phyloP scores from a whole-genome alignment of 2,329 filamentous ascomycete genomes.

The Myotisia sp. region DNA sequence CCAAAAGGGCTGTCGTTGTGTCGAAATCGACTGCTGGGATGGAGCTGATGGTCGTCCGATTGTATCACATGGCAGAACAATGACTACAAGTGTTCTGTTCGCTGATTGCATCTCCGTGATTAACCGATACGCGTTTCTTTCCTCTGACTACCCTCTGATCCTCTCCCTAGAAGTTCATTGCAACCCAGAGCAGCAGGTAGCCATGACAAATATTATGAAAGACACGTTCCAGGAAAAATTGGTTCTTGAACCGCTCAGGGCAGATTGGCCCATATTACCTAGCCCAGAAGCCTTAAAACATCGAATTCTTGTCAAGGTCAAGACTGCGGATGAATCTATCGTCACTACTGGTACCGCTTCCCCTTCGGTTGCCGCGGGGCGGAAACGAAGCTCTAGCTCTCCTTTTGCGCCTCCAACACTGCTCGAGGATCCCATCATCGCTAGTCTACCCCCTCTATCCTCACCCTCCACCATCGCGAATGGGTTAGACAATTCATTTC shows the following conservation, averaged over 20 bases:
- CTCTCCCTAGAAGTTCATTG: conserved; percentile 95
- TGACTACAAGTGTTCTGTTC: conserved; percentile 81
- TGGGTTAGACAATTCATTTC: conserved; percentile 31
- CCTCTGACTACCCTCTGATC: conserved; percentile 77
- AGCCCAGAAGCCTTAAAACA: conserved; percentile 73
- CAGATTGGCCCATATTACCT: conserved; percentile 55
- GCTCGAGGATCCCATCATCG: conserved; percentile 41
- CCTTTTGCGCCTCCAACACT: conserved; percentile 52
- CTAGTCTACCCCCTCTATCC: conserved; percentile 38
- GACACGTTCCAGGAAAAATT: conserved; percentile 69
- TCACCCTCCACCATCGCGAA: conserved; percentile 39
- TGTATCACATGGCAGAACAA: conserved; percentile 78
- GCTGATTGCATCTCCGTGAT: conserved; percentile 84
- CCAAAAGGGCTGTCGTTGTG: conserved; percentile 77
- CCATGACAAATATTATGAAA: conserved; percentile 83
- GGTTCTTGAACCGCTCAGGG: conserved; percentile 59
- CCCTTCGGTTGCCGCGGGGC: conserved; percentile 34
- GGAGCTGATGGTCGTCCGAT: conserved; percentile 73
- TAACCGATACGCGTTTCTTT: conserved; percentile 83
- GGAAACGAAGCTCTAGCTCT: conserved; percentile 60
- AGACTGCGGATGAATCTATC: conserved; percentile 39
- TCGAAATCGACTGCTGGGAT: conserved; percentile 98
- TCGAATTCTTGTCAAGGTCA: conserved; percentile 86
- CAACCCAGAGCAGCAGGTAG: conserved; percentile 62
- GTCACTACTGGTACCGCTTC: conserved; percentile 34